Conservation (phyloP, 2,329 filamentous ascomycete species). For the Botrytis pseudocinerea region DNA sequence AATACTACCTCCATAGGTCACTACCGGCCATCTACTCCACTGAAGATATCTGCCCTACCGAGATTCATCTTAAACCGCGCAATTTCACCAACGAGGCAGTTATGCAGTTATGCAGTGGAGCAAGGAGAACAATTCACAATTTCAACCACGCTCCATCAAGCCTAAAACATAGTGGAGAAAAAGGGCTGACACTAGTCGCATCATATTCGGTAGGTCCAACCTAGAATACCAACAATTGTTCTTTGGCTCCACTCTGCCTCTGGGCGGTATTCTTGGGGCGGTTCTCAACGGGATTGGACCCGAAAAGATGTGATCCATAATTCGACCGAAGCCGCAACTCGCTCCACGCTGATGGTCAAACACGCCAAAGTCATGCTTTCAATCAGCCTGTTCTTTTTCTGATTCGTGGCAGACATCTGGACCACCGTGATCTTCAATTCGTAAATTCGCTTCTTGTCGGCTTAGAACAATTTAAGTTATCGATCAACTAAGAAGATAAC, state of each 20-base stretch:
- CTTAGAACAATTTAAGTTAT: not conserved
- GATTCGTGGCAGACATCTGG: not conserved
- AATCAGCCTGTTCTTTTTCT: not conserved
- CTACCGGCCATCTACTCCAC: slow-evolving; percentile 2
- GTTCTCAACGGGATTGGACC: not conserved
- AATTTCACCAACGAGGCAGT: slow-evolving; percentile 10
- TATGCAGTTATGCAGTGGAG: slow-evolving; percentile 1
- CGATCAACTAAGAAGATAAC: not conserved
- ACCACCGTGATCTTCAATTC: not conserved
- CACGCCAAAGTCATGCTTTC: not conserved
- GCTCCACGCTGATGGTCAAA: not conserved
- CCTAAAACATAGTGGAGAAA: slow-evolving; percentile 13
- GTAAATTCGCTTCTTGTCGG: slow-evolving; percentile 7
- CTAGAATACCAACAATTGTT: slow-evolving; percentile 10
- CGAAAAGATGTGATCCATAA: not conserved
- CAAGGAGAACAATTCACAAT: slow-evolving; percentile 1
- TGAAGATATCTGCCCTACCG: slow-evolving; percentile 11
- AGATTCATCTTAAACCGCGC: slow-evolving; percentile 6
- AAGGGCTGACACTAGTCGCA: slow-evolving; percentile 8
- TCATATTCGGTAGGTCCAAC: not conserved
- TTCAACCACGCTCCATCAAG: slow-evolving; percentile 7
- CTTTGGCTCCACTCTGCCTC: slow-evolving; percentile 10
- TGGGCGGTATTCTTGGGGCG: not conserved
- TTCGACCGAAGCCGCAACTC: slow-evolving; percentile 3
- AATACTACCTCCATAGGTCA: not conserved